Base-by-base conservation (phyloP, 1,284 basidiomycete species). In the Polyporus tsugae region DNA sequence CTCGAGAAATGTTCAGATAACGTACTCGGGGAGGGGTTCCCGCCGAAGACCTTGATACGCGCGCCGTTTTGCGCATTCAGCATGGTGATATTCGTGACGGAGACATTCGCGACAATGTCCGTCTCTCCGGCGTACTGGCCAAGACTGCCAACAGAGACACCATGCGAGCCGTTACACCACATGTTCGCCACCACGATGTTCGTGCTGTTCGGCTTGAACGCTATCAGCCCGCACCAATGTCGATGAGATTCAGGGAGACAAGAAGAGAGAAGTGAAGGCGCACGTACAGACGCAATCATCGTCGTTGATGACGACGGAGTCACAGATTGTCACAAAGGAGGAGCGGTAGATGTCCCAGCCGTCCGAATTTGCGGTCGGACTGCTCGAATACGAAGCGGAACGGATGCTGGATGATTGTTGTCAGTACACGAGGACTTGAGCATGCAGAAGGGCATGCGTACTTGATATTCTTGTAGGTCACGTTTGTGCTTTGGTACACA, bases 71-170 rank as follows among this genome's bases (percentile, higher is more conserved):
- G 81, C 10, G 87, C 86, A 66, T 89, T 87, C 29, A 82, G 78
- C 87, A 90, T 90, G 25, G 81, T 83, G 67, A 91, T 81, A 72
- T 89, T 87, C 63, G 84, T 83, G 49, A 77, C 85, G 11, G 83
- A 82, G n/a, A 91, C 84, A 73, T 92, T 88, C 67, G 87, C 82
- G n/a, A 91, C 88, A 58, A 93, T 89, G 74, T 91, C 89, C 61
- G 85, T 88, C 69, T 86, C 79, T 7, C 87, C 87, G 19, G 86
- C 81, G 73, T 86, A 90, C 79, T 79, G 78, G 9, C 78, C 78
- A 5, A 79, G 71, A 65, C 78, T 76, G 78, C 89, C 89, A 19
- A 91, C 88, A n/a, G 87, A 89, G 70, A 90, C 86, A 19, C 89
- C 89, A 70, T 88, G 87, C 57, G 86, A 87, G 64, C 88, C 87